Base-by-base conservation (phyloP, 306 rosid genomes). In the Casuarina equisetifolia region DNA sequence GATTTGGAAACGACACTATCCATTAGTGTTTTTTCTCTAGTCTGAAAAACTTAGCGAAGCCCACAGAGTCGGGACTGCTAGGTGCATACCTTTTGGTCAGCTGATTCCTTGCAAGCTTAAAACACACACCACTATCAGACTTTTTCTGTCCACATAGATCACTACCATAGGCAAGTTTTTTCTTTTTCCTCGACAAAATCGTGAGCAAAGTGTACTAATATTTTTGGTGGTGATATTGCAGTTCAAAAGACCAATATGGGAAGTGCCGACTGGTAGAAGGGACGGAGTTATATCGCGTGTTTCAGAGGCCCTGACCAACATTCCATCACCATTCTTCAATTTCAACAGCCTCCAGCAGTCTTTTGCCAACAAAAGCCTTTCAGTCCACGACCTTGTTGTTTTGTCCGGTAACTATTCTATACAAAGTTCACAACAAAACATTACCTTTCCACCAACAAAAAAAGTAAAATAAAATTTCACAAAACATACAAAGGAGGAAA, bases 231-330 rank as follows among this genome's bases (percentile, higher is more conserved):
- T 7, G 32, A 57, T 57, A 35, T 38, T n/a, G 78, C 79, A 86
- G 90, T 74, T 76, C 19, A 42, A 64, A n/a, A 52, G 20, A 39
- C 12, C 75, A 0, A 15, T 71, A 17, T 84, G 85, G 86, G 17
- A 68, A 15, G 88, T 84, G 35, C 11, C 32, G 4, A 71, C 83
- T 0, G 86, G 90, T 25, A 82, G 90, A 69, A 84, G 81, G 77
- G 90, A 84, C 9, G 90, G 90, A 54, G 84, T 12, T 16, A 66
- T 82, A n/a, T 82, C 88, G 0, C 48, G 15, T 9, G 54, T 48
- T 12, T 1, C 77, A 1, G 86, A 82, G 73, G 86, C 85, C 43
- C n/a, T 39, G 51, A 57, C 76, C 17, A 82, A 84, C 68, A 74
- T 87, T 2, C 88, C 85, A 20, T 82, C 85, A 0, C 83, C 79